Conservation (phyloP, 2,329 filamentous ascomycete species). For the Colletotrichum salicis region DNA sequence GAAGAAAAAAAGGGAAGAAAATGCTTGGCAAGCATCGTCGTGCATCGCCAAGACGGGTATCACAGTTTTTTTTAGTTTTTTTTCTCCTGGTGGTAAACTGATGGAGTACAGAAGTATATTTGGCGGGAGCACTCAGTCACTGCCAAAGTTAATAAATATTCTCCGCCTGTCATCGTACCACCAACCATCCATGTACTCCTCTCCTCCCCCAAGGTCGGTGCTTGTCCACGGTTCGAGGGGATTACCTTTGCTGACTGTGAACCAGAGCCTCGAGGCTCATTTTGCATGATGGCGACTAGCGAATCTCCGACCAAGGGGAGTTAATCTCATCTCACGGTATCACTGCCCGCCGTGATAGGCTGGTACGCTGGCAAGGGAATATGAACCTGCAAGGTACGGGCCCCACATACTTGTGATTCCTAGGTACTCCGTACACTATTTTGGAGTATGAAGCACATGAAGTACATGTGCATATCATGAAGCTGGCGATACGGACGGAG, state of each 20-base stretch:
- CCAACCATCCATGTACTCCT: too few species aligned
- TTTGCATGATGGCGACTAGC: neutral
- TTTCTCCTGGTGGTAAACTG: too few species aligned
- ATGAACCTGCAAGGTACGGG: neutral
- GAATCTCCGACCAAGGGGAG: neutral
- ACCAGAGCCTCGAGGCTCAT: too few species aligned
- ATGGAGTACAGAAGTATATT: neutral
- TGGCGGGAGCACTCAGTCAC: neutral
- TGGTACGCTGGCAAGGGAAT: neutral
- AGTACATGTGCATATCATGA: too few species aligned
- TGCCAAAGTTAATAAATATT: too few species aligned
- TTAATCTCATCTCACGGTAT: neutral
- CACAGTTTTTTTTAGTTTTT: constrained; percentile 10
- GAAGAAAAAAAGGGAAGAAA: neutral
- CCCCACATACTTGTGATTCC: neutral
- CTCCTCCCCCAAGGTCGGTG: too few species aligned
- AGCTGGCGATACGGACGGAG: too few species aligned
- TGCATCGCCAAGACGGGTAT: constrained; percentile 21
- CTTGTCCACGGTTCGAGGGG: too few species aligned
- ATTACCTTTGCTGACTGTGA: too few species aligned
- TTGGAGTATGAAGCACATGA: neutral
- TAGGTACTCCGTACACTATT: neutral
- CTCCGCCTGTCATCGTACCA: too few species aligned
- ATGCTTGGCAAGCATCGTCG: constrained; percentile 6
- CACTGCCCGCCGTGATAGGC: neutral